Evolutionary conservation across 331 rosid genomes (phyloP).

Genomic region (Quercus phellos): DNA sequence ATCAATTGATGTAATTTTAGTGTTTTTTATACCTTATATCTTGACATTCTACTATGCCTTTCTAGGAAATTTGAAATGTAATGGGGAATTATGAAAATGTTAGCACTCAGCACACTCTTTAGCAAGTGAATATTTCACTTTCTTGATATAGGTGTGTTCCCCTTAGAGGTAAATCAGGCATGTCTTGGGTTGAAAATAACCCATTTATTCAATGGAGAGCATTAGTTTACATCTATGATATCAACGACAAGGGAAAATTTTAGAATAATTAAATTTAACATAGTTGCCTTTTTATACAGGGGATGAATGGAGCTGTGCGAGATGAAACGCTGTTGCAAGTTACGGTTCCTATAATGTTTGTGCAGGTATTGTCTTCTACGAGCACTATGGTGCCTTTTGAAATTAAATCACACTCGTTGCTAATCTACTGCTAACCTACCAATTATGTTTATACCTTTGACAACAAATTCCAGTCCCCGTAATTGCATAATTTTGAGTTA

Average conservation of each 20-base stretch:
- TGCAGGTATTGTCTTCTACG: constrained; percentile 30
- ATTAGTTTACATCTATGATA: neutral
- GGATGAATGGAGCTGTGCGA: constrained; percentile 31
- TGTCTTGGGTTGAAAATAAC: neutral
- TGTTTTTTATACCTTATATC: neutral
- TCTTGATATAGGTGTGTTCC: neutral
- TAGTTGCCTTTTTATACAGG: constrained; percentile 19
- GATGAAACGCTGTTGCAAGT: constrained; percentile 38
- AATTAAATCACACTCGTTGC: neutral
- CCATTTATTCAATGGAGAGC: neutral
- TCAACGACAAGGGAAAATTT: neutral
- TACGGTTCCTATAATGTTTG: constrained; percentile 40
- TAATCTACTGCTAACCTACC: neutral
- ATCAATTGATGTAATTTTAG: neutral
- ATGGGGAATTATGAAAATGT: neutral
- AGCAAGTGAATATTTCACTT: neutral
- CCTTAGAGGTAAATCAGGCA: neutral
- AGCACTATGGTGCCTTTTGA: neutral
- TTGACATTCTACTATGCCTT: neutral
- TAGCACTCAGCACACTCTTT: neutral
- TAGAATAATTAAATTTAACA: neutral
- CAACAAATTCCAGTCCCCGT: neutral
- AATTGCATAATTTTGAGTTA: neutral
- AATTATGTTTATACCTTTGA: neutral
- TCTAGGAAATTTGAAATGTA: neutral